Conservation (phyloP, 2,329 filamentous ascomycete species). For the Hypoxylon sp. region DNA sequence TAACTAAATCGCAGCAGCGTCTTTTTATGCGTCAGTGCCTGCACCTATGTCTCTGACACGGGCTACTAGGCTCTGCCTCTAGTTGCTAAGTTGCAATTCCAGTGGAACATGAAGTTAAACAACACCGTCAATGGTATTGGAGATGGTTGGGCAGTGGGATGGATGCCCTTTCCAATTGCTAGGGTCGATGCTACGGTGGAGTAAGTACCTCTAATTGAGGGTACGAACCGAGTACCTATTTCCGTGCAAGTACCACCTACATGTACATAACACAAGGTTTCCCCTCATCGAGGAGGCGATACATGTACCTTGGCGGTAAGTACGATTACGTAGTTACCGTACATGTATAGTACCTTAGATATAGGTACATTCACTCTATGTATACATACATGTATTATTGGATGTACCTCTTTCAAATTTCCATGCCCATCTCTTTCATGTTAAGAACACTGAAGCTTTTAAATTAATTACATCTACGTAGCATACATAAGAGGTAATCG, state of each 20-base stretch:
- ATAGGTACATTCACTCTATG: too few species aligned
- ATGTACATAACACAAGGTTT: not conserved
- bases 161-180: conserved; percentile 1
- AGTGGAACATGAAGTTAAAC: not conserved
- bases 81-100: conserved; percentile 13
- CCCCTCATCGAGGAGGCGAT: not conserved
- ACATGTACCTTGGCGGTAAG: too few species aligned
- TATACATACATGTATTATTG: too few species aligned
- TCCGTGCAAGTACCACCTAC: not conserved
- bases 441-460: too few species aligned
- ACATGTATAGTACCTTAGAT: too few species aligned
- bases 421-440: too few species aligned
- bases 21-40: conserved; percentile 3
- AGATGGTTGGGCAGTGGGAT: conserved; percentile 9
- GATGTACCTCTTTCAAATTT: too few species aligned
- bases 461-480: too few species aligned
- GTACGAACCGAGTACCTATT: not conserved
- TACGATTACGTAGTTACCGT: too few species aligned
- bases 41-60: conserved; percentile 8
- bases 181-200: conserved; percentile 5
- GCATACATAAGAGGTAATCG: too few species aligned
- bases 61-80: conserved; percentile 14
- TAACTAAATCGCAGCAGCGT: conserved; percentile 1
- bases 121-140: not conserved
- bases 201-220: not conserved